Percentiles rank a stretch among this genome's conserved stretches.
phyloP scores from a whole-genome alignment of 2,329 filamentous ascomycete species.

The Tolypocladium pustulatum region DNA sequence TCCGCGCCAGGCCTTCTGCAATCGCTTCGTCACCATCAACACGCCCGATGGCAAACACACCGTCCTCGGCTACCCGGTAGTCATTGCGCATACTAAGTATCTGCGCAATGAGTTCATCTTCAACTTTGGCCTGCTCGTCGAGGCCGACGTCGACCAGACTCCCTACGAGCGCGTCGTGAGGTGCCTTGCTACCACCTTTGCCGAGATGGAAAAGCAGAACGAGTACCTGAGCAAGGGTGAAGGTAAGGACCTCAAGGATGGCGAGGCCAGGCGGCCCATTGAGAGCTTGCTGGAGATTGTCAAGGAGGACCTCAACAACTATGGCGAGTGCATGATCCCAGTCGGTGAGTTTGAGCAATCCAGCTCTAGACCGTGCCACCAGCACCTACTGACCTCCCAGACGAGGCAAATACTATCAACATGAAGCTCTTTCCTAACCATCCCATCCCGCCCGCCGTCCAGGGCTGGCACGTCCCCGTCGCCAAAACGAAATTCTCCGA shows the following conservation, averaged over 20 bases:
- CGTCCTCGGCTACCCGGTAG: slow-evolving; percentile 81
- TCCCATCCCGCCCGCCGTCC: slow-evolving; percentile 63
- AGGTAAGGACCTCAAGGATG: slow-evolving; percentile 24
- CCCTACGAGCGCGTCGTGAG: slow-evolving; percentile 78
- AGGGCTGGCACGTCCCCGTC: slow-evolving; percentile 85
- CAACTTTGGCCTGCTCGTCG: slow-evolving; percentile 84
- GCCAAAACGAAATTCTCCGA: slow-evolving; percentile 54
- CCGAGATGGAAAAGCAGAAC: slow-evolving; percentile 84
- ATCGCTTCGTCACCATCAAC: slow-evolving; percentile 74
- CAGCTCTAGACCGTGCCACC: not conserved
- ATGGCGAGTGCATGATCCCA: slow-evolving; percentile 96
- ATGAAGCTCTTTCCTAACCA: slow-evolving; percentile 90
- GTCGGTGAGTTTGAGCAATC: slow-evolving; percentile 55
- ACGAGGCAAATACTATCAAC: slow-evolving; percentile 89
- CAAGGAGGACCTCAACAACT: slow-evolving; percentile 86
- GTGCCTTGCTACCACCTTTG: slow-evolving; percentile 76
- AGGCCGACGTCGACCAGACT: slow-evolving; percentile 54
- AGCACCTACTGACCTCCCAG: slow-evolving; percentile 29
- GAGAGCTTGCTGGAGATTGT: slow-evolving; percentile 75
- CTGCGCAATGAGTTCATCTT: slow-evolving; percentile 95
- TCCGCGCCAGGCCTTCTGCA: slow-evolving; percentile 88
- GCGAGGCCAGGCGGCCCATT: slow-evolving; percentile 52
- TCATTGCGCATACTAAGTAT: slow-evolving; percentile 73
- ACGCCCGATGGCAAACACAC: slow-evolving; percentile 60
- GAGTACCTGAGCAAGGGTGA: slow-evolving; percentile 63